Percentiles rank a stretch among this genome's conserved stretches.
These are phyloP conservation scores for Galerina marginata DNA, from an alignment of 768 basidiomycete species.

Conservation along the genomic window DNA sequence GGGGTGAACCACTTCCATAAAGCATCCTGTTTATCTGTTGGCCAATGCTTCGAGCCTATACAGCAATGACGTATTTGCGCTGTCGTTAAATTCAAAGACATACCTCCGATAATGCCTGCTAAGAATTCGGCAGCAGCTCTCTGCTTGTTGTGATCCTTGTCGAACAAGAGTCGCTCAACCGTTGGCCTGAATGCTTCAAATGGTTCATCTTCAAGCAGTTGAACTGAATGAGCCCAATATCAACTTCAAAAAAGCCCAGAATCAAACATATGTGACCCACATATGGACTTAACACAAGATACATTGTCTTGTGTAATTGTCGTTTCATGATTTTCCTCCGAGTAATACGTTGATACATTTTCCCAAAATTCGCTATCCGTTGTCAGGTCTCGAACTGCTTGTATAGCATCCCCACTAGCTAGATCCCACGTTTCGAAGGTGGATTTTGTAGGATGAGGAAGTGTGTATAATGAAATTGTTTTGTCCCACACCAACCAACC, in stretches of 20 bases:
- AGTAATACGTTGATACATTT: constrained; percentile 67
- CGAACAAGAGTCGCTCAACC: constrained; percentile 64
- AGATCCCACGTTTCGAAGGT: constrained; percentile 67
- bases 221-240: constrained; percentile 49
- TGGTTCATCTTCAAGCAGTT: constrained; percentile 78
- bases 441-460: constrained; percentile 52
- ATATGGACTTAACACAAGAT: constrained; percentile 76
- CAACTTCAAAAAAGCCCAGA: background rate
- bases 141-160: constrained; percentile 86
- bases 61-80: background rate
- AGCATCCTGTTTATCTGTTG: constrained; percentile 63
- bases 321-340: constrained; percentile 79
- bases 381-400: constrained; percentile 53
- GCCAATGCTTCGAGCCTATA: constrained; percentile 87
- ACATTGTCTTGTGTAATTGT: constrained; percentile 70
- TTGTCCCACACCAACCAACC: constrained; percentile 75
- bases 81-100: background rate
- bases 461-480: constrained; percentile 48
- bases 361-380: constrained; percentile 67
- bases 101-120: constrained; percentile 73
- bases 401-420: constrained; percentile 53
- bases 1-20: constrained; percentile 87
- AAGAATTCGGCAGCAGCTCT: constrained; percentile 86
- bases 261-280: constrained; percentile 41
- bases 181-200: constrained; percentile 65